Evolutionary conservation across 78 protist species (phyloP).

Genomic region (Monocercomonoides exilis): DNA sequence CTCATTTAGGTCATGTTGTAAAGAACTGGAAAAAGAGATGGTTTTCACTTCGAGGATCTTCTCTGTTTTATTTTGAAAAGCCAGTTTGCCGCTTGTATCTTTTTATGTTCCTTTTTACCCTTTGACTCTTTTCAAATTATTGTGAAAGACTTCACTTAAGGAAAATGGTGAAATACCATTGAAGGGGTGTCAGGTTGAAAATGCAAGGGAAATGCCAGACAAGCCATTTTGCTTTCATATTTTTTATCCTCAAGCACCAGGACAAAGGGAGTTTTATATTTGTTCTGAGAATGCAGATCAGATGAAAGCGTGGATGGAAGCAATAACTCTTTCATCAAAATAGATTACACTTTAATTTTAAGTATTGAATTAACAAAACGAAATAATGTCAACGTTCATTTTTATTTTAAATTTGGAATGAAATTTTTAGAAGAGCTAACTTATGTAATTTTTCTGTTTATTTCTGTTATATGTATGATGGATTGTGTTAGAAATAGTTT

Average conservation of each 20-base stretch:
- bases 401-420: no score
- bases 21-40: slow-evolving; percentile 20
- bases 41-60: background rate
- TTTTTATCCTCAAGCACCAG: background rate
- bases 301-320: background rate
- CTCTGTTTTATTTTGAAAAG: background rate
- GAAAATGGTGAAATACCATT: background rate
- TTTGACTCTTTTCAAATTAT: background rate
- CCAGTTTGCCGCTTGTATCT: background rate
- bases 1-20: background rate
- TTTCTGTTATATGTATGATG: no score
- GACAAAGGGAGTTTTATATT: background rate
- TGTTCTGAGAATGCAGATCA: background rate
- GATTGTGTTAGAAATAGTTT: no score
- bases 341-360: no score
- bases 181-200: background rate
- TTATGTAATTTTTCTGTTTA: no score
- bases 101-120: no score
- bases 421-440: no score
- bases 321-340: no score
- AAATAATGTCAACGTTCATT: no score
- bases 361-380: no score
- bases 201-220: background rate
- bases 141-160: background rate
- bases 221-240: background rate